phyloP scores from a whole-genome alignment of 2,329 filamentous ascomycete genomes.

The Monilinia fructicola region DNA sequence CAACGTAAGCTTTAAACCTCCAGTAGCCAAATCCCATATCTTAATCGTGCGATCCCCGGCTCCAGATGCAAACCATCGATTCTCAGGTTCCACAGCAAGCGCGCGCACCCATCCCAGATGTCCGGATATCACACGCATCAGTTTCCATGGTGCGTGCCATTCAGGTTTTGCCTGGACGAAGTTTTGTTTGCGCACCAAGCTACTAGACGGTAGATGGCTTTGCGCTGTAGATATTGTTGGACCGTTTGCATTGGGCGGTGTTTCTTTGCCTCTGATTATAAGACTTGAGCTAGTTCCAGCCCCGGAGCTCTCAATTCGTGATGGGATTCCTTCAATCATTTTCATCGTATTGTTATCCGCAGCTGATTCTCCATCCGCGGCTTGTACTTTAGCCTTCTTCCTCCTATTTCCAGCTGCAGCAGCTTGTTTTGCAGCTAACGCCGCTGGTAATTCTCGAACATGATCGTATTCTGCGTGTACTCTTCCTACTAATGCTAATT shows the following conservation, averaged over 20 bases:
- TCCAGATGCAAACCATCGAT: constrained; percentile 96
- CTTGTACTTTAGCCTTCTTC: constrained; percentile 57
- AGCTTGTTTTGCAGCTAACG: constrained; percentile 77
- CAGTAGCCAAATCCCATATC: constrained; percentile 94
- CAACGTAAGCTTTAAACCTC: constrained; percentile 78
- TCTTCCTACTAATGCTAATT: constrained; percentile 36
- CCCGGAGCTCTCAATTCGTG: constrained; percentile 38
- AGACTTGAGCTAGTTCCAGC: constrained; percentile 54
- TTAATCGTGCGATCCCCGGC: constrained; percentile 97
- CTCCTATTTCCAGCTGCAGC: constrained; percentile 59
- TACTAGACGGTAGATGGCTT: constrained; percentile 49
- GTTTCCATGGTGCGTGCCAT: constrained; percentile 98
- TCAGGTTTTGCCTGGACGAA: constrained; percentile 75
- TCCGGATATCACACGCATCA: constrained; percentile 95
- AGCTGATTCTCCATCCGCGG: constrained; percentile 34
- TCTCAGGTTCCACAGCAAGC: constrained; percentile 89
- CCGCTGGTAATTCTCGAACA: constrained; percentile 73
- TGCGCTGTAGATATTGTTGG: constrained; percentile 46
- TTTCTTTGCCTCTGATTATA: constrained; percentile 49
- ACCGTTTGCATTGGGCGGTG: constrained; percentile 55
- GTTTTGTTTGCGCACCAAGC: constrained; percentile 58
- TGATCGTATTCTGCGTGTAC: constrained; percentile 67
- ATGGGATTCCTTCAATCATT: constrained; percentile 64
- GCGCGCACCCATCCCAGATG: constrained; percentile 93
- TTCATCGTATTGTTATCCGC: constrained; percentile 55